A percentile compares a stretch with the other conserved stretches of the same genome.
Evolutionary conservation across 768 basidiomycete species (phyloP).

Genomic region (Chlorophyllum brunneum): DNA sequence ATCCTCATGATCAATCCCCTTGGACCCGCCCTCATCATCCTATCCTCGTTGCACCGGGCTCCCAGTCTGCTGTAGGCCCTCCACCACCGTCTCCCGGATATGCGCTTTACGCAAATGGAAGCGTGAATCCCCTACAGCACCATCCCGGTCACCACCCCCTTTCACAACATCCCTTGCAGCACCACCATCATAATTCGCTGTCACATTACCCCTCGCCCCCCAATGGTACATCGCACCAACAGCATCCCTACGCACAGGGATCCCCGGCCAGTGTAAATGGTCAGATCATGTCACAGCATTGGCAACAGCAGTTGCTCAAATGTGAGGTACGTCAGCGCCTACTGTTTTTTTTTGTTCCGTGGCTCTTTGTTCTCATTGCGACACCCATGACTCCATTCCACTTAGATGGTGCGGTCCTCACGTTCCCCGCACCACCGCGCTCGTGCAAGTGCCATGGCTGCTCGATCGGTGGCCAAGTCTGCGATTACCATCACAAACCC

Average conservation of each 20-base stretch:
- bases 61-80: conserved; percentile 55
- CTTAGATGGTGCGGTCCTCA: conserved; percentile 77
- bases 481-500: conserved; percentile 93
- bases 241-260: conserved; percentile 37
- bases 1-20: conserved; percentile 70
- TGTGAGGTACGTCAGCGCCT: conserved; percentile 75
- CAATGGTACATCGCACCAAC: conserved; percentile 56
- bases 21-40: conserved; percentile 65
- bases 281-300: conserved; percentile 75
- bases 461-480: conserved; percentile 79
- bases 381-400: too few species aligned
- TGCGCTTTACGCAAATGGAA: conserved; percentile 71
- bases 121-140: conserved; percentile 59
- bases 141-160: conserved; percentile 55
- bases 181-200: conserved; percentile 78
- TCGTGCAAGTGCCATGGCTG: conserved; percentile 91
- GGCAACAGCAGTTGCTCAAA: conserved; percentile 92
- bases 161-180: conserved; percentile 51
- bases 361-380: conserved; percentile 34
- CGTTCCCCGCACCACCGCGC: conserved; percentile 93
- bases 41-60: conserved; percentile 42
- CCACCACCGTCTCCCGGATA: conserved; percentile 74
- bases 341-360: conserved; percentile 10
- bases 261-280: conserved; percentile 59
- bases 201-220: conserved; percentile 81